Evolutionary conservation across 331 rosid genomes (phyloP), one percentile per base, ranked within the genome.

Genomic region (Malus hybrid): DNA sequence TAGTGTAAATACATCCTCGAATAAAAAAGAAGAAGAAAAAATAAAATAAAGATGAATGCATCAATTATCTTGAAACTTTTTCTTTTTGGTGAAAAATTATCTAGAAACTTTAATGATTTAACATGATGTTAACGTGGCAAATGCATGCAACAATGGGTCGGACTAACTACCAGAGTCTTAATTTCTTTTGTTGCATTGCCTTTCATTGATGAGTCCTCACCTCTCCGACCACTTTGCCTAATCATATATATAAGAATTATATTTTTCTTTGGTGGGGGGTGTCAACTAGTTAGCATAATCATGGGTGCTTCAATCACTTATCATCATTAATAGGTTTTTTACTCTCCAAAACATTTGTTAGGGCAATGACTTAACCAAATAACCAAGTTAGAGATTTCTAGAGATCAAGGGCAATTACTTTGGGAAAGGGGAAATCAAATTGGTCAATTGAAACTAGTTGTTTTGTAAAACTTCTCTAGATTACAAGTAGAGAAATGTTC

Each of bases 221-320:
- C 32, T 30, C 32, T 30, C 32, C 32, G 32, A 30, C 32, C 32
- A 65, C 63, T 32, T 66, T 65, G 65, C 29, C 70, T 24, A 29
- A 13, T 42, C 77, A 72, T 63, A 22, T 58, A 72, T 24, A 13
- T 15, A 52, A 16, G 18, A 52, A 13, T 13, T 50, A 50, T 50
- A 52, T 5, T 14, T 13, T 39, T 39, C 44, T 39, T 39, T 39
- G 44, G 12, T 0, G 44, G 44, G 12, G 11, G 44, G 44, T 2
- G 42, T 32, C 7, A 32, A 33, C 36, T 33, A 33, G 36, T 34
- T 34, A 34, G 39, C 39, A 0, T 34, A 34, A 34, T 34, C 70
- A 26, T 69, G 80, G 70, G 53, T 44, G 63, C 78, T 63, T 74
- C 71, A 74, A 64, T 30, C 22, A 69, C 66, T 60, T 68, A 7